phyloP scores from a whole-genome alignment of 2,329 filamentous ascomycete species.

The Huntiella savannae region DNA sequence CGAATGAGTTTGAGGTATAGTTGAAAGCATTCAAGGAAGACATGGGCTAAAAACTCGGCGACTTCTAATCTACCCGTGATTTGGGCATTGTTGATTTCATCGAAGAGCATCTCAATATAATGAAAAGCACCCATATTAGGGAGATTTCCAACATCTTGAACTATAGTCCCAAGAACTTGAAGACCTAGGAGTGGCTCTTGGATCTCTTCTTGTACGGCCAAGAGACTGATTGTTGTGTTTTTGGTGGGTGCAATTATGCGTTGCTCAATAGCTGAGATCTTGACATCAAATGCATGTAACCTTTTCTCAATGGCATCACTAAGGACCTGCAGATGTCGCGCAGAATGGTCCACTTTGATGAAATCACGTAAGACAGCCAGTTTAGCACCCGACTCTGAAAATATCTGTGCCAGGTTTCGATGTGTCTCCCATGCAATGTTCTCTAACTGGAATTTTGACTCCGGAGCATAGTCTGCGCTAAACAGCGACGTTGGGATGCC shows the following conservation, averaged over 20 bases:
- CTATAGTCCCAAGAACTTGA: conserved; percentile 38
- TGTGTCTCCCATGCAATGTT: conserved; percentile 32
- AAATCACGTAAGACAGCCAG: conserved; percentile 29
- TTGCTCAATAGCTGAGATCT: conserved; percentile 40
- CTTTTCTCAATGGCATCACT: conserved; percentile 40
- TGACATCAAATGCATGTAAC: conserved; percentile 37
- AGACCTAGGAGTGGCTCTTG: conserved; percentile 34
- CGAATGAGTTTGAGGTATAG: conserved; percentile 66
- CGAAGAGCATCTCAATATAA: conserved; percentile 64
- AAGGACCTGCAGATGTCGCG: conserved; percentile 51
- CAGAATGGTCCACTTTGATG: conserved; percentile 23
- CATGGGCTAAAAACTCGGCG: conserved; percentile 43
- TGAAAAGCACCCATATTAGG: conserved; percentile 38
- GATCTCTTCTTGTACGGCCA: conserved; percentile 41
- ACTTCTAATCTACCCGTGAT: conserved; percentile 41
- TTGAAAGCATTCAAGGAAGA: conserved; percentile 68
- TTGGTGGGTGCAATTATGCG: conserved; percentile 34
- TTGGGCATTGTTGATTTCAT: conserved; percentile 50
- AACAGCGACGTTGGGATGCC: conserved; percentile 63
- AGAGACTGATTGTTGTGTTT: conserved; percentile 45
- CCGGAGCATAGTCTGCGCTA: conserved; percentile 21
- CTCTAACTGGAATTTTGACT: conserved; percentile 25
- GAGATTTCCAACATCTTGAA: conserved; percentile 35
- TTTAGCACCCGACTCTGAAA: conserved; percentile 28
- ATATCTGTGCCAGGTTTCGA: conserved; percentile 26